These are phyloP conservation scores for Phytophthora foliorum DNA, from an alignment of 352 stramenopile genomes.

Conservation along the genomic window DNA sequence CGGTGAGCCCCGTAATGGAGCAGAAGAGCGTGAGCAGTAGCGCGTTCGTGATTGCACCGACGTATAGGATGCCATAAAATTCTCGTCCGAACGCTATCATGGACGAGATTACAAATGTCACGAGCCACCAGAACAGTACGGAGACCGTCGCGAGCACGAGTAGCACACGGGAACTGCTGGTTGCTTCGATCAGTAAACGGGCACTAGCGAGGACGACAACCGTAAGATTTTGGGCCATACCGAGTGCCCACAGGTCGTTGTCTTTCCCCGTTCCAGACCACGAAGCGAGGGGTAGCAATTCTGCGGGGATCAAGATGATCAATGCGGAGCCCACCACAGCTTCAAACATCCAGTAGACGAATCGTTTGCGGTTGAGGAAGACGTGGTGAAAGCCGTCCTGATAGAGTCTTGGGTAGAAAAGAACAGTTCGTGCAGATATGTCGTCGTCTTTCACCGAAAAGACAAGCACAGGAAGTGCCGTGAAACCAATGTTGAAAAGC, in stretches of 20 bases:
- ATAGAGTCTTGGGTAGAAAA: conserved; percentile 65
- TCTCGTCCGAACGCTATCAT: conserved; percentile 64
- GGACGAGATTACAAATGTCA: conserved; percentile 59
- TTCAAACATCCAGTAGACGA: conserved; percentile 71
- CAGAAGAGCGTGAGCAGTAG: conserved; percentile 50
- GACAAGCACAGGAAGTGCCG: conserved; percentile 70
- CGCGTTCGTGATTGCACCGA: conserved; percentile 52
- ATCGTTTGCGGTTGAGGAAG: conserved; percentile 61
- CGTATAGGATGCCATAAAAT: conserved; percentile 66
- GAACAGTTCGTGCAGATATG: conserved; percentile 52
- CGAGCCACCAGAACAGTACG: conserved; percentile 59
- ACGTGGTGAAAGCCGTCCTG: conserved; percentile 56
- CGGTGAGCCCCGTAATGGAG: conserved; percentile 36
- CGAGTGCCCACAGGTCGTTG: conserved; percentile 76
- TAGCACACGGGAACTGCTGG: conserved; percentile 37
- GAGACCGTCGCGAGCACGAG: conserved; percentile 45
- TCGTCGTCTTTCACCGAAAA: conserved; percentile 73
- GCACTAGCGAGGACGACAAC: conserved; percentile 69
- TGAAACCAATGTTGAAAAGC: conserved; percentile 88
- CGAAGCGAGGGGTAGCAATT: conserved; percentile 51
- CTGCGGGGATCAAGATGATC: conserved; percentile 56
- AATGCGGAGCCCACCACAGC: conserved; percentile 57
- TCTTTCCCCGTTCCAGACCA: conserved; percentile 62
- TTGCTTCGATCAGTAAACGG: conserved; percentile 61
- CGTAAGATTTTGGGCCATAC: conserved; percentile 70